Conservation (phyloP, 176 grass and related monocot genomes). For the Oryza brachyantha region DNA sequence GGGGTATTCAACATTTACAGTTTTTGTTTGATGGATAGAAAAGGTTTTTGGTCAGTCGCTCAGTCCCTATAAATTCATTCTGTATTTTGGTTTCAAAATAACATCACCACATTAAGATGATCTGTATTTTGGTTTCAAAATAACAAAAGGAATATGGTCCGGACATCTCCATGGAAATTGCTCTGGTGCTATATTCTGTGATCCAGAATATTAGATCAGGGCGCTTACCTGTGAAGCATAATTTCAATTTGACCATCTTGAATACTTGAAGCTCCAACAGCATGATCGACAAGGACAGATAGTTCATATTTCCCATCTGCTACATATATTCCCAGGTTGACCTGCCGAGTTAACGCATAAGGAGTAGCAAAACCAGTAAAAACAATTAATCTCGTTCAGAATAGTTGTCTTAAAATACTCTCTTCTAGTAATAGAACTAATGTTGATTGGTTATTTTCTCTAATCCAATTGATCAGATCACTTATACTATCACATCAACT, state of each 20-base stretch:
- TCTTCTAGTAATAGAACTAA: no score
- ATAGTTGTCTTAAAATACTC: no score
- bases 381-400: background rate
- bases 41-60: background rate
- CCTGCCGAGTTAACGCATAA: slow-evolving; percentile 37
- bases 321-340: slow-evolving; percentile 77
- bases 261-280: slow-evolving; percentile 89
- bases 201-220: background rate
- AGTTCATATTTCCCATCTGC: slow-evolving; percentile 76
- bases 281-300: slow-evolving; percentile 81
- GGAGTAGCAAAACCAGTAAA: slow-evolving; percentile 5
- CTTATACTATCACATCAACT: no score
- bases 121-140: background rate
- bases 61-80: background rate
- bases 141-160: background rate
- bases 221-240: slow-evolving; percentile 85
- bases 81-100: background rate
- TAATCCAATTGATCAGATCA: no score
- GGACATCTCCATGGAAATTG: background rate
- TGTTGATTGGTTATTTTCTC: no score
- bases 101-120: background rate
- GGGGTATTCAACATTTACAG: background rate
- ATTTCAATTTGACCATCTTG: slow-evolving; percentile 84
- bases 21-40: background rate
- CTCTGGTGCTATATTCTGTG: background rate